Base-by-base conservation (phyloP, 1,139 yeast species). In the Debaryomyces udenii region DNA sequence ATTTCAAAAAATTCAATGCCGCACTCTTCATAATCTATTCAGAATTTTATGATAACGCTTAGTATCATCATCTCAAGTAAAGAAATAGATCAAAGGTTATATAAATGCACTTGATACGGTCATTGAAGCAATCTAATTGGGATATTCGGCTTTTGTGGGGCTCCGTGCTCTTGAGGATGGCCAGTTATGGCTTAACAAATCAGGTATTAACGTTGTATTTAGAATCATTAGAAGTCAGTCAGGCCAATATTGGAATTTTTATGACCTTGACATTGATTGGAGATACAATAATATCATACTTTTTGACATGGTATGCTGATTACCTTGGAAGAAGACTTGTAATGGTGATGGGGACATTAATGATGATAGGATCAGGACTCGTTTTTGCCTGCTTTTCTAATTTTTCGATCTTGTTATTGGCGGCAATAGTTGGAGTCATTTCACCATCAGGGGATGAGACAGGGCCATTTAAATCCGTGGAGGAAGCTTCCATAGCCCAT, bases 401-500 rank as follows among this genome's bases (percentile, higher is more conserved):
- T 51, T 87, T 70, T 56, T 60, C 66, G 52, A 45, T 83, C 0
- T 66, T 90, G 34, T 66, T 90, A 24, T 20, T 74, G 3, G 95
- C 96, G 3, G 78, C 78, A 3, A 64, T 70, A 5, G 36, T 72
- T 7, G 78, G 77, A 0, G 90, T 90, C 9, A 85, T 90, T 4
- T 87, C 96, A 1, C 96, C 96, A 1, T 81, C 91, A 28, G 96
- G 96, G 11, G 93, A 85, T 53, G 97, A 90, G 56, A 88, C 93
- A 0, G 97, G 97, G 0, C 97, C 97, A 0, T 90, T 90, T 63
- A 85, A 87, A 55, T 81, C 95, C 1, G 81, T 90, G 15, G 97
- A 90, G 57, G 96, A 90, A 57, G 86, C 95, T 0, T 77, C 87
- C 23, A 70, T 90, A 42, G 96, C 96, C 0, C 95, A 88, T 61